These are phyloP conservation scores for Mortierella sp. DNA, from an alignment of 371 early-diverging fungal genomes.

Conservation along the genomic window DNA sequence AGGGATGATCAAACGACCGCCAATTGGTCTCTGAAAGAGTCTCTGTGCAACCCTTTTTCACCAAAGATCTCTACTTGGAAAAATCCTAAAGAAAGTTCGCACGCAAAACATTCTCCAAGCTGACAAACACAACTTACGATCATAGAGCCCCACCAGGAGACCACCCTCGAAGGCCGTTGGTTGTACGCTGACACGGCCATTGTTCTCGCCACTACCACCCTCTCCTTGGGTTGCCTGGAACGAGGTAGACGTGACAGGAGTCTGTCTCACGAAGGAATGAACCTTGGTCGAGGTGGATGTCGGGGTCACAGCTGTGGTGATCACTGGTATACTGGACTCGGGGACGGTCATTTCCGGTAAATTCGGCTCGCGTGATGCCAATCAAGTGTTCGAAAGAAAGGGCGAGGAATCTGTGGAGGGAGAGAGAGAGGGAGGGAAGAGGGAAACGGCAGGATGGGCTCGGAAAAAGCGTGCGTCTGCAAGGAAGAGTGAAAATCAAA, in stretches of 20 bases:
- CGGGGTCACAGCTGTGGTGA: slow-evolving; percentile 16
- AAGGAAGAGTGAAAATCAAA: not conserved
- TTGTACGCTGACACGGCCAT: slow-evolving; percentile 44
- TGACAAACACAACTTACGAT: slow-evolving; percentile 36
- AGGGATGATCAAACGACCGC: no score
- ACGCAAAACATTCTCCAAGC: slow-evolving; percentile 4
- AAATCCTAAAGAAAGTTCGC: no score
- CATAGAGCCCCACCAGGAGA: slow-evolving; percentile 47
- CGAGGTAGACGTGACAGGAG: slow-evolving; percentile 27
- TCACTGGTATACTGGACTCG: slow-evolving; percentile 26
- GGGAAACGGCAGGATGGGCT: slow-evolving; percentile 1
- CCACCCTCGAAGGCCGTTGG: slow-evolving; percentile 47
- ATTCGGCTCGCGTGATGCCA: not conserved
- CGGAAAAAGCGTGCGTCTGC: not conserved
- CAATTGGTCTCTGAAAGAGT: no score
- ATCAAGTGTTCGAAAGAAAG: not conserved
- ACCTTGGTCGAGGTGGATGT: slow-evolving; percentile 33
- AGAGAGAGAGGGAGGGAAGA: not conserved
- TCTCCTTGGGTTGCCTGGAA: slow-evolving; percentile 25
- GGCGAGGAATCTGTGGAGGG: not conserved
- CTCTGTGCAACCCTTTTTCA: no score
- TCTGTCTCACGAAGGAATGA: slow-evolving; percentile 38
- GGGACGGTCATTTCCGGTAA: slow-evolving; percentile 25
- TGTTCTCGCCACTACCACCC: slow-evolving; percentile 23
- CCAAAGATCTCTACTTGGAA: no score